Conservation (phyloP, 345 rosid genomes). For the Euclidium syriacum region DNA sequence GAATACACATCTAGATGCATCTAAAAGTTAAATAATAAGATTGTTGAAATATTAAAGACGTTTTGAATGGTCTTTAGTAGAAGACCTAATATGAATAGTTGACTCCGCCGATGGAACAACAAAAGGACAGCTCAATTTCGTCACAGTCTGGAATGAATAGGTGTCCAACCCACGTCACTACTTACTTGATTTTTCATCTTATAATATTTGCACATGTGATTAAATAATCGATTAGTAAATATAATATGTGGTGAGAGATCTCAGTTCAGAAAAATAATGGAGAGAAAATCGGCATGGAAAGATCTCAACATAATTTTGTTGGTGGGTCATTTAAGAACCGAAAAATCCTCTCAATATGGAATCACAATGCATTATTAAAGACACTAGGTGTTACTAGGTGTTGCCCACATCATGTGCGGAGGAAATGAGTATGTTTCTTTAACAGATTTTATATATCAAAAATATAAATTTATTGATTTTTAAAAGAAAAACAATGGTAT, state of each 20-base stretch:
- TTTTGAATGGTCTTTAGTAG: neutral
- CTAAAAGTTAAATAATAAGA: neutral
- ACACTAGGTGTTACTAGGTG: no score
- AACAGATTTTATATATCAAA: no score
- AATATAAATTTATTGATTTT: no score
- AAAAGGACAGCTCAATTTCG: constrained; percentile 21
- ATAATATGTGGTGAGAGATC: neutral
- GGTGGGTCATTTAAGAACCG: constrained; percentile 5
- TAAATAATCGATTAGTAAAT: neutral
- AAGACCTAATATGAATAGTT: constrained; percentile 5
- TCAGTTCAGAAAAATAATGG: neutral
- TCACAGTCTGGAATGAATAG: constrained; percentile 13
- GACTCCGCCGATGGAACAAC: constrained; percentile 19
- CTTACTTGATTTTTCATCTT: neutral
- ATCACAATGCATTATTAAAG: neutral
- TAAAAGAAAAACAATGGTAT: no score
- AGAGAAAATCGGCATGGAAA: neutral
- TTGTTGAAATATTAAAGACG: neutral
- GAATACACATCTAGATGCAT: neutral
- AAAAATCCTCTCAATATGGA: neutral
- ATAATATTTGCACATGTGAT: constrained; percentile 13
- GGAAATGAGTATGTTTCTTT: no score
- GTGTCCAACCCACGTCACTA: constrained; percentile 8
- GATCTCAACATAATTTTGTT: neutral
- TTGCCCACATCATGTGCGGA: no score